Conservation (phyloP, 2,329 filamentous ascomycete genomes). For the Ambrosiella beaveri region DNA sequence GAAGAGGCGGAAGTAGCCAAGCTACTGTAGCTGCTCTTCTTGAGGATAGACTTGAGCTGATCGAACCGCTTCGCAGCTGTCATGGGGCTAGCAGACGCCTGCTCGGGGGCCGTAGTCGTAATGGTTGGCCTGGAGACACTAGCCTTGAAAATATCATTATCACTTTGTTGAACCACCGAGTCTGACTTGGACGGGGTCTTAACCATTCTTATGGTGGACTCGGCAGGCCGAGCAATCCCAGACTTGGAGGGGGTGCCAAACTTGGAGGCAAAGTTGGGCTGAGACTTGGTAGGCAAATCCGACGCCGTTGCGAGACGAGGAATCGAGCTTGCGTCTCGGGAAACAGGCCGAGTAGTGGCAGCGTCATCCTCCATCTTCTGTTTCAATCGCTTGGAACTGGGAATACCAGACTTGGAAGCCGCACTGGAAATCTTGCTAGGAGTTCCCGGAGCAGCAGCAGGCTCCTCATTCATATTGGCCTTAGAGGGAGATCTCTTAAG, state of each 20-base stretch:
- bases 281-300: slow-evolving; percentile 9
- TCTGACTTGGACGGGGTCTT: slow-evolving; percentile 32
- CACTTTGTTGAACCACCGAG: background rate
- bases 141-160: background rate
- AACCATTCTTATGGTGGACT: slow-evolving; percentile 24
- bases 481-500: slow-evolving; percentile 21
- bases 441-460: background rate
- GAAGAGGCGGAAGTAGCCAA: slow-evolving; percentile 20
- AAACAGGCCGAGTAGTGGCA: slow-evolving; percentile 44
- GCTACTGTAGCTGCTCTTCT: slow-evolving; percentile 24
- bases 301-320: slow-evolving; percentile 29
- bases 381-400: slow-evolving; percentile 53
- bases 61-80: slow-evolving; percentile 30
- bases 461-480: slow-evolving; percentile 20
- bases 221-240: slow-evolving; percentile 60
- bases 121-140: background rate
- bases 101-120: background rate
- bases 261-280: slow-evolving; percentile 1
- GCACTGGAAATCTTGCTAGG: slow-evolving; percentile 13
- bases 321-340: slow-evolving; percentile 32
- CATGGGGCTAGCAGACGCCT: slow-evolving; percentile 17
- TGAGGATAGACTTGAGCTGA: slow-evolving; percentile 40
- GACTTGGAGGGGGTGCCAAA: slow-evolving; percentile 27
- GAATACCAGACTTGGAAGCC: slow-evolving; percentile 15
- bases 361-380: slow-evolving; percentile 50